Base-by-base conservation (phyloP, 768 basidiomycete genomes). In the Amanita pallidorosea region DNA sequence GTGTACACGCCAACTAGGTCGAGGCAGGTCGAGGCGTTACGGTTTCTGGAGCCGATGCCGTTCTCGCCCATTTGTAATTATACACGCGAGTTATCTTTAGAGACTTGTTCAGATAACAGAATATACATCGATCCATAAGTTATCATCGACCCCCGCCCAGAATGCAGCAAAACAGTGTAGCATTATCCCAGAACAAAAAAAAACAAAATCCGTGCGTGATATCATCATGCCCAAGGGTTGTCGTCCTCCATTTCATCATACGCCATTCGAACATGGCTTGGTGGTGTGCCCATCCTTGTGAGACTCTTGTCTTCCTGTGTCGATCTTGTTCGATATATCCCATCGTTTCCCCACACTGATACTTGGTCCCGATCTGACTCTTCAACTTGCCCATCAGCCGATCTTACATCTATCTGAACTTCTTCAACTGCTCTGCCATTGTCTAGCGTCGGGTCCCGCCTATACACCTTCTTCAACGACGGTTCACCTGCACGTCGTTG, bases 401-500 rank as follows among this genome's bases (percentile, higher is more conserved):
- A 63, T 2, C 70, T 68, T 60, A 74, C 74, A 12, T 71, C 68
- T 58, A 74, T 72, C 18, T 69, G 68, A 47, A 65, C 62, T 46
- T 60, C 61, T 18, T 48, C 60, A 23, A 56, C 55, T 15, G 58
- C 68, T n/a, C 66, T 68, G 22, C 65, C 63, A 12, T 60, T 64
- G n/a, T 67, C 60, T 8, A 61, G 63, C 17, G 71, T 65, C 54
- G 74, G 76, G 12, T 73, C 77, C 29, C 71, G 66, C 47, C 74
- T 68, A 58, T 79, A 81, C 34, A 82, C 74, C 58, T 72, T 79
- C 52, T 70, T 69, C 56, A 66, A 65, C 6, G 63, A 57, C 20
- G 83, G 81, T 55, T 85, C 83, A 20, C 82, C 85, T 52, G 76
- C 78, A 49, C 76, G 63, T 35, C 82, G 67, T 54, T 83, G 67